Base-by-base conservation (phyloP, 768 basidiomycete species). In the Lactifluus echinatus region DNA sequence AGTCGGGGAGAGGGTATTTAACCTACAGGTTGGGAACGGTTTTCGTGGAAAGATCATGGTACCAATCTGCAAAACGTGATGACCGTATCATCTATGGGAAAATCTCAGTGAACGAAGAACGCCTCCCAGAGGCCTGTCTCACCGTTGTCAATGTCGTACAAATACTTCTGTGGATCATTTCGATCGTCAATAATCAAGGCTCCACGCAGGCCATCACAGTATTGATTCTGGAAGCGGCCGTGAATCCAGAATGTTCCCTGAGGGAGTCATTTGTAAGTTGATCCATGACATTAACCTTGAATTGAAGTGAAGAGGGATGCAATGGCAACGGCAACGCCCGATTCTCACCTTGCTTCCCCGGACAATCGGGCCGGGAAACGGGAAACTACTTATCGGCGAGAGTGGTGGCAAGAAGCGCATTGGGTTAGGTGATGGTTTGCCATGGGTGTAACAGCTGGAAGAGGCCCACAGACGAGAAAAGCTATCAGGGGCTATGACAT, bases 61-160 rank as follows among this genome's bases (percentile, higher is more conserved):
- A 61, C 79, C 79, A 80, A 46, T 81, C 79, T 0, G 76, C 68
- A 26, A 80, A n/a, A 68, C 0, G 79, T 79, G 55, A 80, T 77
- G 2, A 80, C 64, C 0, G 79, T 79, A 10, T 10, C 57, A 57
- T 73, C 74, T 72, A 52, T 43, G 5, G 19, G 17, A 36, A n/a
- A 53, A 39, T 42, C 23, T 43, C 68, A 56, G 34, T 10, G 23
- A 4, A 21, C 12, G 28, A 49, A 36, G 28, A 14, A 8, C 4
- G 6, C 19, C 1, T 15, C 5, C 33, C 6, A 8, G 4, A 28
- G 3, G 29, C 17, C 17, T 12, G 15, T 55, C 64, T 57, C 44
- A 67, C 69, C 69, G 60, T 74, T 66, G 55, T 76, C 75, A 6
- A 75, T 65, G 44, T 76, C 75, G 61, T 76, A 76, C 24, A 75